Conservation (phyloP, 169 alveolate species). For the Cryptosporidium canis region DNA sequence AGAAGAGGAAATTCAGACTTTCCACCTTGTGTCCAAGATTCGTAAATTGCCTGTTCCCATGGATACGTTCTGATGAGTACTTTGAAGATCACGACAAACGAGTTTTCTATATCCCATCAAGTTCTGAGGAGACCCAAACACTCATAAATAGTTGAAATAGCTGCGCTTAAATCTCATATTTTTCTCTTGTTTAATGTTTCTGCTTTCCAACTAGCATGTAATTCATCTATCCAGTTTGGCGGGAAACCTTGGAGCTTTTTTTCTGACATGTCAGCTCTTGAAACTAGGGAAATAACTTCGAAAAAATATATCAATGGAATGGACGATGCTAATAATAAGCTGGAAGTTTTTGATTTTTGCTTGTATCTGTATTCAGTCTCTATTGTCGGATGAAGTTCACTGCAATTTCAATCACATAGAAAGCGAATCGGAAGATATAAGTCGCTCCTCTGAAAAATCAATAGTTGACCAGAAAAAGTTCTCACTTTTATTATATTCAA, state of each 20-base stretch:
- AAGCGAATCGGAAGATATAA: not conserved
- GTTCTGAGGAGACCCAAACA: not conserved
- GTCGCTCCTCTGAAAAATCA: not conserved
- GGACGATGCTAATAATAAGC: not conserved
- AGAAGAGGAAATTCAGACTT: not conserved
- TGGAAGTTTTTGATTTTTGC: not conserved
- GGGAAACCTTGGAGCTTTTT: not conserved
- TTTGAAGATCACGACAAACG: not conserved
- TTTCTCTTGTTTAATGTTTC: not conserved
- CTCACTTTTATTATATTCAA: conserved; percentile 7
- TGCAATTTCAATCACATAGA: not conserved
- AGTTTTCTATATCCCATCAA: not conserved
- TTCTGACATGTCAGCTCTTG: not conserved
- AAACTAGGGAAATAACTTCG: not conserved
- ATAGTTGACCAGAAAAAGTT: not conserved
- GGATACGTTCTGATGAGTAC: conserved; percentile 21
- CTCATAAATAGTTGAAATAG: not conserved
- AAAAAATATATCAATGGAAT: not conserved
- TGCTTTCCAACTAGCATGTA: not conserved
- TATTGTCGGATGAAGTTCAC: not conserved
- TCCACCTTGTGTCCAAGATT: conserved; percentile 1
- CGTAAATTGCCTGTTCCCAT: conserved; percentile 31
- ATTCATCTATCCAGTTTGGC: conserved; percentile 7
- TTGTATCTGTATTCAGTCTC: not conserved
- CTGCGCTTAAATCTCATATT: not conserved